These are phyloP conservation scores for Quercus agrifolia DNA, from an alignment of 306 rosid genomes.

Conservation along the genomic window DNA sequence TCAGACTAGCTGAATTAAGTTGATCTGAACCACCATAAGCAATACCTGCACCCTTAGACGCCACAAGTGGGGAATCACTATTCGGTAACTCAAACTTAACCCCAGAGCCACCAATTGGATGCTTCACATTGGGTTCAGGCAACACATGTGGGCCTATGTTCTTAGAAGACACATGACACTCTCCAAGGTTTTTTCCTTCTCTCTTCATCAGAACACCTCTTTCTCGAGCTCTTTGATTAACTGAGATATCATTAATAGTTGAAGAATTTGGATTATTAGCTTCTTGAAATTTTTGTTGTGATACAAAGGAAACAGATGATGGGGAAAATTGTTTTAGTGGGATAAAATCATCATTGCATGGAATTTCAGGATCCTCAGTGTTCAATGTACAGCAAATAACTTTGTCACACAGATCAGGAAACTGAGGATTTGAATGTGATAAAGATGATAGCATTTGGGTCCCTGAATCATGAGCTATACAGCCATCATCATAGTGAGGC, in stretches of 20 bases:
- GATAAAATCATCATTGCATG: conserved; percentile 75
- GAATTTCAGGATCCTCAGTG: conserved; percentile 76
- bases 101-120: conserved; percentile 35
- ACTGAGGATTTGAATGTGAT: conserved; percentile 37
- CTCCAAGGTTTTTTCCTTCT: conserved; percentile 44
- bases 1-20: conserved; percentile 30
- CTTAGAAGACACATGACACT: conserved; percentile 42
- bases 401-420: conserved; percentile 49
- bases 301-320: conserved; percentile 23
- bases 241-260: conserved; percentile 38
- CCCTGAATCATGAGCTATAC: conserved; percentile 36
- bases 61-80: conserved; percentile 28
- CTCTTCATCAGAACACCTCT: conserved; percentile 35
- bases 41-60: conserved; percentile 36
- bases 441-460: conserved; percentile 41
- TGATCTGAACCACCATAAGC: conserved; percentile 34
- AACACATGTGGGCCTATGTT: conserved; percentile 32
- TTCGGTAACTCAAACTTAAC: conserved; percentile 36
- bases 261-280: conserved; percentile 36
- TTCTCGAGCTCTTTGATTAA: conserved; percentile 32
- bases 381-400: conserved; percentile 52
- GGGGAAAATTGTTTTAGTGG: conserved; percentile 45
- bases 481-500: conserved; percentile 28
- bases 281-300: conserved; percentile 26
- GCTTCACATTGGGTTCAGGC: conserved; percentile 28